These are phyloP conservation scores for Cytospora mali DNA, from an alignment of 2,329 filamentous ascomycete species.

Conservation along the genomic window DNA sequence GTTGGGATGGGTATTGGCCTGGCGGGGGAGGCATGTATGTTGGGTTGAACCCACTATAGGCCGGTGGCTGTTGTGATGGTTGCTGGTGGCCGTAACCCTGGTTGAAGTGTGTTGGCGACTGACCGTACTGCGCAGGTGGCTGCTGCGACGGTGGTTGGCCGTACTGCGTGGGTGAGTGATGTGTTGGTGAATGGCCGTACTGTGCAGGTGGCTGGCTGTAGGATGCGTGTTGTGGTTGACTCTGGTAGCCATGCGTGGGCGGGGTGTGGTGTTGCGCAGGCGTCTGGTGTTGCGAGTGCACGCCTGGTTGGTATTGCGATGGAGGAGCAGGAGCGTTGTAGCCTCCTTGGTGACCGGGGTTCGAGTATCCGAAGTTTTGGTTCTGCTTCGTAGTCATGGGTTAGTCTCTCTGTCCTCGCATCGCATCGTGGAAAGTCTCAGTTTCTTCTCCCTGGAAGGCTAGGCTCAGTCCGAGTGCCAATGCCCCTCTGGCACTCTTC, in stretches of 20 bases:
- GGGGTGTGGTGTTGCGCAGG: conserved; percentile 37
- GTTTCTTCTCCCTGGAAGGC: not conserved
- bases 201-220: conserved; percentile 19
- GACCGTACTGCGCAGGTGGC: conserved; percentile 5
- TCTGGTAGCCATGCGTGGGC: conserved; percentile 30
- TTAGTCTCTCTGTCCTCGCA: not conserved
- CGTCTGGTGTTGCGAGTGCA: conserved; percentile 33
- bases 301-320: conserved; percentile 55
- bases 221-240: conserved; percentile 6
- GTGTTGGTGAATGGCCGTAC: conserved; percentile 32
- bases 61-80: not conserved
- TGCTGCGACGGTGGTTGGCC: conserved; percentile 28
- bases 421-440: not conserved
- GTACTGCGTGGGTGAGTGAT: conserved; percentile 32
- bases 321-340: conserved; percentile 67
- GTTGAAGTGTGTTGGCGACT: conserved; percentile 29
- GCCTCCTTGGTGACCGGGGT: conserved; percentile 53
- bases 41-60: conserved; percentile 19
- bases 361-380: conserved; percentile 67
- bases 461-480: not conserved
- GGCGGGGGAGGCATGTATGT: conserved; percentile 32
- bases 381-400: not conserved
- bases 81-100: conserved; percentile 17
- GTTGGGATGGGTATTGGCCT: conserved; percentile 32
- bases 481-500: too few species aligned